Conservation (phyloP, 441 rosid genomes). For the Arabidopsis hybrid region DNA sequence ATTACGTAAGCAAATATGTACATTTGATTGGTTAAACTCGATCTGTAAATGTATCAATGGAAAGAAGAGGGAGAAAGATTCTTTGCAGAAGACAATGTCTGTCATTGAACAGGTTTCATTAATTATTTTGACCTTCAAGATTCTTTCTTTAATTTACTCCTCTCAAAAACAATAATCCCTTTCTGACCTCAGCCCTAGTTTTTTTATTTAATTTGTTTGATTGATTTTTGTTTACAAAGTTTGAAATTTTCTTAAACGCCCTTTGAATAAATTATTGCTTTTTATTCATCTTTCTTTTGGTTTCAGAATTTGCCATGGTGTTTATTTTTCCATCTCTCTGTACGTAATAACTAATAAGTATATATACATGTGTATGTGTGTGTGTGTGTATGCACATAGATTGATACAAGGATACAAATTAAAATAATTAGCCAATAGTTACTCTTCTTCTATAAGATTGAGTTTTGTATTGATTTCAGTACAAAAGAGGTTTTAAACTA, state of each 20-base stretch:
- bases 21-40: constrained; percentile 37
- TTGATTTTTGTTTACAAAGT: constrained; percentile 26
- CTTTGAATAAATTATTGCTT: constrained; percentile 21
- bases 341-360: neutral
- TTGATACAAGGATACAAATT: neutral
- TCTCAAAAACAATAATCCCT: constrained; percentile 36
- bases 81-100: constrained; percentile 46
- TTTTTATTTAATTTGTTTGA: neutral
- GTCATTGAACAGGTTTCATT: constrained; percentile 46
- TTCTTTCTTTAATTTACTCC: constrained; percentile 39
- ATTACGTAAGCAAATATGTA: constrained; percentile 44
- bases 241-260: constrained; percentile 42
- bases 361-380: neutral
- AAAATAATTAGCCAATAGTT: constrained; percentile 32
- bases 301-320: constrained; percentile 26
- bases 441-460: constrained; percentile 38
- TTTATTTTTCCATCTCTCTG: neutral
- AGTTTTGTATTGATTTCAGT: constrained; percentile 43
- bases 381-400: neutral
- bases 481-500: constrained; percentile 30
- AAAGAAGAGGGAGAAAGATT: constrained; percentile 46
- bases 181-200: constrained; percentile 49
- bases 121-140: constrained; percentile 47
- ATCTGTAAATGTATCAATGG: constrained; percentile 25
- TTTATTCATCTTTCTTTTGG: constrained; percentile 13